phyloP scores from a whole-genome alignment of 139 green algal genomes.

The Trebouxia sp. region DNA sequence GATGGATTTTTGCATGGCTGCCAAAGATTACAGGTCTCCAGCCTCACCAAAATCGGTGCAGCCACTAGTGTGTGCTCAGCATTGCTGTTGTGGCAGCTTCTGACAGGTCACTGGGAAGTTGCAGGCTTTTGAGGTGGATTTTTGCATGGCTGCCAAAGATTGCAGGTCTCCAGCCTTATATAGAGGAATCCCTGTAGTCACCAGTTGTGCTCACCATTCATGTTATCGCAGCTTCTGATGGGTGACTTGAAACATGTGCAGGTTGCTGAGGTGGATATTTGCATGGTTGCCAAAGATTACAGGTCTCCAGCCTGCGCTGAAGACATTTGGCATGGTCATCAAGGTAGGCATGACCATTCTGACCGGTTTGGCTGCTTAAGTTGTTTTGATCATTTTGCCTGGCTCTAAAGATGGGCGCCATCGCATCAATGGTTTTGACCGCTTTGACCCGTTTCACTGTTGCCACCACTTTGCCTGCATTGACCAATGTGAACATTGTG shows the following conservation, averaged over 20 bases:
- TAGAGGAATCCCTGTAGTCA: neutral
- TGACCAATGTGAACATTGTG: no score
- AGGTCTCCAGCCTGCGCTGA: neutral
- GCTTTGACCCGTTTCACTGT: no score
- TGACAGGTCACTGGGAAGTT: neutral
- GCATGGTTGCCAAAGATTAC: conserved; percentile 2
- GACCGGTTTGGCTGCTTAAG: no score
- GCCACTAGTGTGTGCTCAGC: neutral
- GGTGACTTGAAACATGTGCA: neutral
- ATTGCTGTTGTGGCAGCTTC: neutral
- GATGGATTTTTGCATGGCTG: conserved; percentile 16
- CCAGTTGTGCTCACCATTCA: neutral
- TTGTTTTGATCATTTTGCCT: no score
- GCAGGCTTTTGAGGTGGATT: neutral
- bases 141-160: conserved; percentile 17
- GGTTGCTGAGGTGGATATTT: conserved; percentile 9
- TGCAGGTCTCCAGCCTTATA: neutral
- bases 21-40: neutral
- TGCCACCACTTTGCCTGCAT: no score
- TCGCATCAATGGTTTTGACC: no score
- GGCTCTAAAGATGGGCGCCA: no score
- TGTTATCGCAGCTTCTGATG: neutral
- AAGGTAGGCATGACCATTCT: no score
- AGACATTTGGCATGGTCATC: neutral
- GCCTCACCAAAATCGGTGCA: neutral